Base-by-base conservation (phyloP, 176 grass and related monocot genomes). In the Olyra latifolia region DNA sequence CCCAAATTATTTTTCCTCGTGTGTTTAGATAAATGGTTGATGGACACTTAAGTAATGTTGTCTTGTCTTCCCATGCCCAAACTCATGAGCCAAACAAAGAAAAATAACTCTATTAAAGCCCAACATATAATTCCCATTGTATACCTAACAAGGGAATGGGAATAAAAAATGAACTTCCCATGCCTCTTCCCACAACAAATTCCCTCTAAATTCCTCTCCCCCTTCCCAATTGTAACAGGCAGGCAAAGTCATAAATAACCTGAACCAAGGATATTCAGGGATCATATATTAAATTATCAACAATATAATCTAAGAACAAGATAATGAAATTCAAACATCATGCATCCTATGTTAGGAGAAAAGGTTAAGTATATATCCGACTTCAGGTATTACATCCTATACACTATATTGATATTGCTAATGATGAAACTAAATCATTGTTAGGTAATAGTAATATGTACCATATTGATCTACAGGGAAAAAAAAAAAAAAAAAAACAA, bases 401-500 rank as follows among this genome's bases (percentile, higher is more conserved):
- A 46, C 16, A 25, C 10, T 10, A 50, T 49, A 30, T 22, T 80
- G 23, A 17, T 75, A 79, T 25, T 54, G 32, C 23, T 32, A 72
- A 66, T 6, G 64, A 43, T 17, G 8, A 63, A 70, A 71, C 20
- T 22, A 6, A 71, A 61, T 25, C 57, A 79, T 40, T 7, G 15
- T 27, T 70, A 84, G 6, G n/a, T 38, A 52, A 52, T 49, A 69
- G 28, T 22, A 77, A 53, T 68, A 30, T 69, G 20, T 61, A 70
- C n/a, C 62, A 50, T 66, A 63, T 22, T 29, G 8, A 79, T 63
- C 49, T 64, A 24, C 1, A 23, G 17, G 2, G 32, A n/a, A 10
- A 64, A 76, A 68, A 22, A 20, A 62, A 85, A n/a, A 10, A 64
- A 76, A 68, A 22, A 20, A 62, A 85, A 85, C 42, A 41, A 2